Evolutionary conservation across 1,284 basidiomycete genomes (phyloP), one percentile per base, ranked within the genome.

Genomic region (Albatrellus sp.): DNA sequence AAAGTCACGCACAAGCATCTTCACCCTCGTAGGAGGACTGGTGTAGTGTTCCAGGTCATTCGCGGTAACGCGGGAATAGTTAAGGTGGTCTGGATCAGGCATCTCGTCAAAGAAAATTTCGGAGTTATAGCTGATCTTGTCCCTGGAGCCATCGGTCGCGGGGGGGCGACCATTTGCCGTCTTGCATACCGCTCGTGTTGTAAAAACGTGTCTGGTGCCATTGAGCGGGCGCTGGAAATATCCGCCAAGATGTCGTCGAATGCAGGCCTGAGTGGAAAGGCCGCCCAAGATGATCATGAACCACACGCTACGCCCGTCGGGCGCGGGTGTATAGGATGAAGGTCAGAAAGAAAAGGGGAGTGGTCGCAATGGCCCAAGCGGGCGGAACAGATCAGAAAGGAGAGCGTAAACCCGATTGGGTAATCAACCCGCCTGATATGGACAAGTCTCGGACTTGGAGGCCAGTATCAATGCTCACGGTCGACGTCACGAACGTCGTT

Each of bases 1-100:
- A 60, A 90, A 99, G 66, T 99, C 94, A 49, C 96, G 75, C 39
- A 88, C 81, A 31, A 98, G 81, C 90, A 98, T 96, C 60, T 89
- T 90, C 41, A 93, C 91, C 43, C 76, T 69, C 16, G 70, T 76
- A 2, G 93, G 94, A 2, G 86, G 89, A 40, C 69, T 64, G n/a
- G 61, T 67, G 45, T 67, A 64, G 45, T 60, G 61, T 49, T 77
- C 75, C 43, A 93, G 63, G 46, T 83, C 75, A 51, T 80, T 77
- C 5, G 91, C 84, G 5, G 82, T 84, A 48, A 94, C 81, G 34
- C 75, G 65, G 14, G 70, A 70, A 60, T 83, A 85, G 46, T 72
- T 62, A 47, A 68, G 52, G 49, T 74, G 67, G 63, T 75, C 56
- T 28, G 64, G 56, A 30, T 73, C 65, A 11, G 70, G 63, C 14